Base-by-base conservation (phyloP, 805 yeast genomes). In the Hanseniaspora taiwanica region DNA sequence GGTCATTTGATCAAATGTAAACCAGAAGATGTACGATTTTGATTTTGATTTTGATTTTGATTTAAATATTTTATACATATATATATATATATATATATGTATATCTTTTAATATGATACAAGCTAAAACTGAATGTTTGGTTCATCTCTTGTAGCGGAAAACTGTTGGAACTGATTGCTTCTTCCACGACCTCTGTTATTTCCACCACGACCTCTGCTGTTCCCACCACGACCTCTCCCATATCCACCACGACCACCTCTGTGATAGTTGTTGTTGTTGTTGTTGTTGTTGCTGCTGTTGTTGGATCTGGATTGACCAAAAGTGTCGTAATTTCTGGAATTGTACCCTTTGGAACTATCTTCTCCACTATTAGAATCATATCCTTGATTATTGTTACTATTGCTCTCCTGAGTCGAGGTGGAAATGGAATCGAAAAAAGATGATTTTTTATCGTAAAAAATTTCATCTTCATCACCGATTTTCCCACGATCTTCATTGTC, bases 401-500 rank as follows among this genome's bases (percentile, higher is more conserved):
- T 53, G 20, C 60, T 53, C 37, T 69, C 69, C 40, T 69, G 72
- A 29, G 77, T 60, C 3, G 85, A 77, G 9, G 85, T 73, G 9
- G 94, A 81, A 42, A 89, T 74, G 45, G 72, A 74, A 60, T 91
- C 97, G 54, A 89, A 89, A 59, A 91, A 89, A 1, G 96, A 86
- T 12, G 85, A 74, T 52, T 72, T 71, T 58, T 78, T 85, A 63
- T 86, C 73, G 64, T 91, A 91, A 21, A 68, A 72, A 17, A 59
- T 53, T 13, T 52, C 44, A 14, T 21, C 44, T 12, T 38, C 42
- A 12, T 39, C 39, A 21, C 29, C n/a, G n/a, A 29, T 36, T 14
- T 10, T 14, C 9, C 23, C 35, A n/a, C 20, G 18, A 12, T 35
- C 42, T 12, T 34, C 47, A 16, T 43, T 47, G 13, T 35, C 44